A percentile compares a stretch with the other conserved stretches of the same genome.
Conservation (phyloP, 2,329 filamentous ascomycete species). For the Fusarium anguioides region DNA sequence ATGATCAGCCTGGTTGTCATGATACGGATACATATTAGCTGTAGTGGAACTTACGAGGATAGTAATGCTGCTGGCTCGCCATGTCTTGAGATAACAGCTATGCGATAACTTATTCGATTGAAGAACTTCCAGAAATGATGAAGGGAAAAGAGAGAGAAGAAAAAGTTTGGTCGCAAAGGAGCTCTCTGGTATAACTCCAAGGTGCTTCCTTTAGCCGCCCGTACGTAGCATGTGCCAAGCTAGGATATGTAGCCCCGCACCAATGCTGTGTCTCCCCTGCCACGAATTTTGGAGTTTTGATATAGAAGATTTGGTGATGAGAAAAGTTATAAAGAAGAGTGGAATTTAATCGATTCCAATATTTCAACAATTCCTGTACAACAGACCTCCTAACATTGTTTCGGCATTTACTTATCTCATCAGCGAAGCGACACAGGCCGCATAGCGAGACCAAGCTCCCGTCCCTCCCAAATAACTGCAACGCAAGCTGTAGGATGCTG, state of each 20-base stretch:
- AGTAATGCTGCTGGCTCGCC: constrained; percentile 57
- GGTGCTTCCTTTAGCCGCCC: constrained; percentile 35
- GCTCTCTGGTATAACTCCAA: constrained; percentile 13
- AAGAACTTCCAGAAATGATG: background rate
- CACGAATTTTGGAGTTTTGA: constrained; percentile 10
- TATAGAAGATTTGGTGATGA: background rate
- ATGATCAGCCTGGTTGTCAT: constrained; percentile 37
- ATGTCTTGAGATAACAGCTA: constrained; percentile 45
- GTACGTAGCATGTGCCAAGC: constrained; percentile 35
- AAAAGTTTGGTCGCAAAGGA: constrained; percentile 13
- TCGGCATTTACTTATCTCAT: constrained; percentile 2
- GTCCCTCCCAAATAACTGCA: constrained; percentile 8
- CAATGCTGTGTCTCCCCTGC: constrained; percentile 16
- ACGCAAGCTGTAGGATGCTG: background rate
- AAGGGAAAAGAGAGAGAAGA: constrained; percentile 7
- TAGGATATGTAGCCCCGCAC: constrained; percentile 36
- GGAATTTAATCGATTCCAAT: background rate
- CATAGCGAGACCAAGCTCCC: constrained; percentile 26
- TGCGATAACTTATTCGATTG: background rate
- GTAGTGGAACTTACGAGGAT: constrained; percentile 56
- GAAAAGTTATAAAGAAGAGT: background rate
- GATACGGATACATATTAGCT: constrained; percentile 15
- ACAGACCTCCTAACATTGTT: background rate
- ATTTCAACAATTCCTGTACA: background rate
- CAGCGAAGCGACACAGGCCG: constrained; percentile 1